Conservation (phyloP, 257 asterid species). For the Vinca minor region DNA sequence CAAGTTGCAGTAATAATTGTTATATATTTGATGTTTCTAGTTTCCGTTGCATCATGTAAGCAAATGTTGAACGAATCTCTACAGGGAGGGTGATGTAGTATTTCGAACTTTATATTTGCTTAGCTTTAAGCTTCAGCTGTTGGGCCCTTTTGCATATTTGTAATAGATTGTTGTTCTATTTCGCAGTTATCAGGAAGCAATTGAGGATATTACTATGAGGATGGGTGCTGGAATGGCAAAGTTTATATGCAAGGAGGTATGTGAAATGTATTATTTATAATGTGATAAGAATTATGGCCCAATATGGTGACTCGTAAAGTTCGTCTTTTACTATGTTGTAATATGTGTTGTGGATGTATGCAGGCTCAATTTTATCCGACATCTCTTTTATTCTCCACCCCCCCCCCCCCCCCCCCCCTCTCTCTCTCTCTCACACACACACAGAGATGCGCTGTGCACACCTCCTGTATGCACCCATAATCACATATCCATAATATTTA, state of each 20-base stretch:
- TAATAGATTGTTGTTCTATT: conserved; percentile 16
- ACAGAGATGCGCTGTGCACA: too few relatives aligned
- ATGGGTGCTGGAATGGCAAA: conserved; percentile 99
- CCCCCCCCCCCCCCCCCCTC: too few relatives aligned
- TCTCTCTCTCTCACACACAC: too few relatives aligned
- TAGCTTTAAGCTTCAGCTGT: background rate
- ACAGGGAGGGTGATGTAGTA: background rate
- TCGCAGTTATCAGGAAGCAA: conserved; percentile 86
- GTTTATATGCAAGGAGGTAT: conserved; percentile 93
- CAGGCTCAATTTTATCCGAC: background rate
- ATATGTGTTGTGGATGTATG: background rate
- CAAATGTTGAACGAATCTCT: background rate
- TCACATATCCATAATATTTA: too few relatives aligned
- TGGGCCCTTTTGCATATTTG: conserved; percentile 8
- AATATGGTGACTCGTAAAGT: background rate
- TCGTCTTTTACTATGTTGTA: background rate
- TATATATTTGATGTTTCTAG: background rate
- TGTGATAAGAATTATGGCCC: conserved; percentile 1
- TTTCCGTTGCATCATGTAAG: background rate
- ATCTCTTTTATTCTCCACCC: background rate
- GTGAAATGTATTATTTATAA: conserved; percentile 4
- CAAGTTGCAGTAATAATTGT: background rate
- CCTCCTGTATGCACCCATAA: too few relatives aligned
- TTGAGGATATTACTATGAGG: conserved; percentile 93
- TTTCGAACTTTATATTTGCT: background rate